Evolutionary conservation across 192 early-diverging fungal genomes (phyloP).

Genomic region (Glomus cerebriforme): DNA sequence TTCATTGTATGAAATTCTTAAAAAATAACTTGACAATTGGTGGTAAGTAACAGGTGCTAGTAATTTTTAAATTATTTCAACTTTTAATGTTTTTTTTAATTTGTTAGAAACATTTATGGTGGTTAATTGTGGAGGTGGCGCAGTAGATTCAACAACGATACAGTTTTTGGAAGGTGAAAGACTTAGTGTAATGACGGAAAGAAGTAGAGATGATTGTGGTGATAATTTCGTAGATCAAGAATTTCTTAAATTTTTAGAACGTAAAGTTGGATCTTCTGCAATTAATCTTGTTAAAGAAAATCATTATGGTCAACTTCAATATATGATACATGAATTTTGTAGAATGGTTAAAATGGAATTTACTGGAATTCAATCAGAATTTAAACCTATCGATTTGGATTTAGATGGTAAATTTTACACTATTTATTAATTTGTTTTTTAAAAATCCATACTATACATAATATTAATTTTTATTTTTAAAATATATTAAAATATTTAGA

Average conservation of each 20-base stretch:
- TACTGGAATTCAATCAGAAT: background rate
- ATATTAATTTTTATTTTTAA: background rate
- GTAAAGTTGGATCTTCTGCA: background rate
- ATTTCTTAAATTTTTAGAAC: background rate
- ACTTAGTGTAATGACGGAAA: constrained; percentile 1
- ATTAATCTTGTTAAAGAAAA: background rate
- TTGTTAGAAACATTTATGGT: constrained; percentile 51
- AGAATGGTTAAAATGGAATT: background rate
- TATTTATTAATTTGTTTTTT: background rate
- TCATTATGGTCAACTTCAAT: background rate
- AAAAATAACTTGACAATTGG: background rate
- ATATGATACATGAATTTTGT: background rate
- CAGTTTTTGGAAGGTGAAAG: background rate
- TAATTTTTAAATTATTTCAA: background rate
- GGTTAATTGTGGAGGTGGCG: constrained; percentile 58
- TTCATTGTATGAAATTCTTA: background rate
- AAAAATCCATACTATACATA: no score
- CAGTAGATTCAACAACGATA: constrained; percentile 51
- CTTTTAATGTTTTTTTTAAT: background rate
- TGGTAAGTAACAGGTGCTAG: background rate
- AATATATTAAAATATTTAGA: background rate
- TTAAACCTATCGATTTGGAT: background rate
- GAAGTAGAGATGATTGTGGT: background rate
- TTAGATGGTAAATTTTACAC: background rate
- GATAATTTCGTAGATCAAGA: background rate